These are phyloP conservation scores for Nemania sp. DNA, from an alignment of 2,329 filamentous ascomycete species.

Conservation along the genomic window DNA sequence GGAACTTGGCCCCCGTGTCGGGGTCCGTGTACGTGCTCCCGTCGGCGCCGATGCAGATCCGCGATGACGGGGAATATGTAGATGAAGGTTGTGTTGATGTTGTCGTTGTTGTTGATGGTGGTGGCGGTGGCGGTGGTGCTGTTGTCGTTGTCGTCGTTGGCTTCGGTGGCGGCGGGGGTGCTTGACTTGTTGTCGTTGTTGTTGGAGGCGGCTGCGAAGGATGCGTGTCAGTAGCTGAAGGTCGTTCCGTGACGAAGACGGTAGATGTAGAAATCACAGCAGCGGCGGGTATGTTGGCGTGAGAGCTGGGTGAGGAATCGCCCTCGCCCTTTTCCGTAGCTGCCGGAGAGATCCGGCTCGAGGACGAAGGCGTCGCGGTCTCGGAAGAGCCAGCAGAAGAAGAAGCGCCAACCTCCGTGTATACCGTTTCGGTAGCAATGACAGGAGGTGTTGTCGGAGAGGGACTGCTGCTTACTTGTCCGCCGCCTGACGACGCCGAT, in stretches of 20 bases:
- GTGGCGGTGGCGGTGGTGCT: not conserved
- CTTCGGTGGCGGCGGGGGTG: not conserved
- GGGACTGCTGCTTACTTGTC: slow-evolving; percentile 26
- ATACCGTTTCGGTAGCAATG: slow-evolving; percentile 21
- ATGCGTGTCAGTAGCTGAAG: slow-evolving; percentile 18
- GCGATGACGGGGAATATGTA: slow-evolving; percentile 9
- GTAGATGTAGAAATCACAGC: not conserved
- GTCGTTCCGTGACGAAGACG: slow-evolving; percentile 6
- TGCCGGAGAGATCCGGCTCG: no score
- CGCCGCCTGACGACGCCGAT: slow-evolving; percentile 1
- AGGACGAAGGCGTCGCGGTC: slow-evolving; percentile 5
- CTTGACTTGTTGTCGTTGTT: not conserved
- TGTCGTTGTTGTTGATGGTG: not conserved
- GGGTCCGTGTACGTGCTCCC: slow-evolving; percentile 33
- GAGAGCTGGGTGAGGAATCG: not conserved
- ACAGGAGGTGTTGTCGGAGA: slow-evolving; percentile 1
- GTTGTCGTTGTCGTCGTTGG: not conserved
- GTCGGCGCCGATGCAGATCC: slow-evolving; percentile 28
- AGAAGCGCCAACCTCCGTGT: slow-evolving; percentile 15
- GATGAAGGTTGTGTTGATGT: not conserved
- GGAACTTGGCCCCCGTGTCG: slow-evolving; percentile 23
- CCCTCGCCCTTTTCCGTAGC: no score
- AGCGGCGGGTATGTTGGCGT: slow-evolving; percentile 7
- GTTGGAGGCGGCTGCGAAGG: slow-evolving; percentile 11
- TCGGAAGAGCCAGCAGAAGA: slow-evolving; percentile 1